phyloP scores from a whole-genome alignment of 805 yeast species.

The Groenewaldozyma tartarivorans region DNA sequence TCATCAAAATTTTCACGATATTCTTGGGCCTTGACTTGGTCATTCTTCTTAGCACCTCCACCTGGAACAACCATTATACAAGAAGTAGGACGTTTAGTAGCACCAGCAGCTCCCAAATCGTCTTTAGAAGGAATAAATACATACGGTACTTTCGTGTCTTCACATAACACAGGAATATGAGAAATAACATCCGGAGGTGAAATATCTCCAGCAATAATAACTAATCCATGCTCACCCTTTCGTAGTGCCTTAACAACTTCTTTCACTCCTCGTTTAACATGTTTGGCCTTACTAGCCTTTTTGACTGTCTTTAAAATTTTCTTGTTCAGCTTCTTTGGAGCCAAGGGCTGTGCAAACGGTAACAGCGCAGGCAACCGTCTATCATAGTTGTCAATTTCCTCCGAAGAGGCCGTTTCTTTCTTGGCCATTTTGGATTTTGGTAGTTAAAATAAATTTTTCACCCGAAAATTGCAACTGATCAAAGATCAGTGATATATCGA shows the following conservation, averaged over 20 bases:
- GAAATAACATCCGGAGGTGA: slow-evolving; percentile 96
- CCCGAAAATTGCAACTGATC: neutral
- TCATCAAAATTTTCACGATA: slow-evolving; percentile 91
- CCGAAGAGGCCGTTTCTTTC: slow-evolving; percentile 13
- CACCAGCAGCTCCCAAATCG: slow-evolving; percentile 97
- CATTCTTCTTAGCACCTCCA: slow-evolving; percentile 62
- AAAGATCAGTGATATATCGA: no score
- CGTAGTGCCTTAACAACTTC: slow-evolving; percentile 97
- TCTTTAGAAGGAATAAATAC: slow-evolving; percentile 95
- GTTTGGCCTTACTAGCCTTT: slow-evolving; percentile 96
- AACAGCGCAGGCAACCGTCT: slow-evolving; percentile 80
- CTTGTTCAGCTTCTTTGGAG: slow-evolving; percentile 91
- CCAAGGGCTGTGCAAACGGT: slow-evolving; percentile 90
- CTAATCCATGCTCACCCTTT: slow-evolving; percentile 97
- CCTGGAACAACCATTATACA: slow-evolving; percentile 97
- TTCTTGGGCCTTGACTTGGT: slow-evolving; percentile 63
- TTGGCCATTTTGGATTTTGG: slow-evolving; percentile 11
- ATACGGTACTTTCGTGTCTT: slow-evolving; percentile 84
- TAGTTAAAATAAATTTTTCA: neutral
- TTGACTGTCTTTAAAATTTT: slow-evolving; percentile 91
- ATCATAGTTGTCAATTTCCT: slow-evolving; percentile 74
- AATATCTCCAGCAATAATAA: slow-evolving; percentile 94
- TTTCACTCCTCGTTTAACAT: slow-evolving; percentile 96
- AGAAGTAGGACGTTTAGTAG: slow-evolving; percentile 97
- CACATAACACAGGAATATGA: slow-evolving; percentile 95